Evolutionary conservation across 1,284 basidiomycete genomes (phyloP), one percentile per base, ranked within the genome.

Genomic region (Singerocomus inundabilis): DNA sequence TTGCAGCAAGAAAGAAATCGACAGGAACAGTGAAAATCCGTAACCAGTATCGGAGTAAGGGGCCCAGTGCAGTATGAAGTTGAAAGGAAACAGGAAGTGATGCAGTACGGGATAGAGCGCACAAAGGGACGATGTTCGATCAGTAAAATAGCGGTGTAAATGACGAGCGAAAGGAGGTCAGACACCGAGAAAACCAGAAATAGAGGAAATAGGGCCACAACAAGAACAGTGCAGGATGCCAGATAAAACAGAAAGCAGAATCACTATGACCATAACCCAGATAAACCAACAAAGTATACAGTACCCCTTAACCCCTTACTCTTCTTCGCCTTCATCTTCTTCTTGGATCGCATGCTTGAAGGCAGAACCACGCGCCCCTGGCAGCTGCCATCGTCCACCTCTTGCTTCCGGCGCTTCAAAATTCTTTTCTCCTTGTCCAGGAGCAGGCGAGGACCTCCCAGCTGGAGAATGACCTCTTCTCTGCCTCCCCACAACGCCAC

Each of bases 331-430:
- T 21, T 21, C 21, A 54, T 90, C 87, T 59, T 88, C 87, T 63
- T 89, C 87, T 62, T 87, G 82, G 51, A 88, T 88, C 16, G 82
- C 67, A 55, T 81, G 76, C 48, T 73, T 75, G 57, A 86, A 85
- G 10, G 84, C 80, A 44, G 79, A 80, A 1, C 82, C 85, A 18
- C 87, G 76, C 25, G 69, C 73, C 46, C 72, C 66, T 30, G 88
- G 88, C 15, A 90, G 70, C 60, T 88, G 84, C 52, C 85, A 78
- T 50, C 85, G 75, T 35, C 82, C 77, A 15, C 64, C 68, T 26
- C 47, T 71, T 25, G 74, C 60, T 40, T 84, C 81, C 3, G 73
- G 67, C 4, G 70, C 54, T 24, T 83, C 78, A 55, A 77, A 78
- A 11, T 60, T 49, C n/a, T 62, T 62, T 46, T 84, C 83, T 25